Evolutionary conservation across 495 filamentous ascomycete species (phyloP), one percentile per base, ranked within the genome.

Genomic region (Schizothecium vesticola): DNA sequence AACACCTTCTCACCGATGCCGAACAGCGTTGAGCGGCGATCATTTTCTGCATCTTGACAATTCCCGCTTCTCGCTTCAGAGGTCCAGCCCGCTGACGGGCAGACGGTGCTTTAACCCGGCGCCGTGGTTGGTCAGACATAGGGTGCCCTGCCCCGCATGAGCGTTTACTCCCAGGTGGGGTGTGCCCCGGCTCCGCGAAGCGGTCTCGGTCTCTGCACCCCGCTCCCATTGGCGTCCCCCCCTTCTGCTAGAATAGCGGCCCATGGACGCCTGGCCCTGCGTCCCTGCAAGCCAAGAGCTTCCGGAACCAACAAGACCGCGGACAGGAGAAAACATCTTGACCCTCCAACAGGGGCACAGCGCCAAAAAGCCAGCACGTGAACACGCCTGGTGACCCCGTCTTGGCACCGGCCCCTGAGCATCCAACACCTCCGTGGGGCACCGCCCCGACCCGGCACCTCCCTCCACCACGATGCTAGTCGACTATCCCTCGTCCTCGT

Each of bases 401-500:
- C 57, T 59, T 59, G 57, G 22, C 22, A 59, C 23, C 25, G 13
- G n/a, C 57, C 57, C 9, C 24, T 25, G 22, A 56, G n/a, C 55
- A 8, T 58, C n/a, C 22, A 59, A 7, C 22, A 13, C n/a, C 24
- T 24, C 57, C 22, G n/a, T n/a, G n/a, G 55, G 55, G 16, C 6
- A 2, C 2, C 26, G 26, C 26, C 3, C 33, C 33, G 33, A 36
- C 16, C 36, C 26, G n/a, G n/a, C n/a, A n/a, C n/a, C 60, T n/a
- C 13, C 19, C 11, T 23, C 21, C n/a, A 51, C 11, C 10, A 66
- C 56, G 10, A 86, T 90, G 43, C 43, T 93, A 16, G 90, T 93
- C 69, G 86, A 92, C 72, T 94, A 93, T 75, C 79, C 87, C n/a
- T 89, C 82, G n/a, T 85, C 86, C 24, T 79, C 83, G 13, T 84